Base-by-base conservation (phyloP, 179 eudicot species). In the Silene coronaria region DNA sequence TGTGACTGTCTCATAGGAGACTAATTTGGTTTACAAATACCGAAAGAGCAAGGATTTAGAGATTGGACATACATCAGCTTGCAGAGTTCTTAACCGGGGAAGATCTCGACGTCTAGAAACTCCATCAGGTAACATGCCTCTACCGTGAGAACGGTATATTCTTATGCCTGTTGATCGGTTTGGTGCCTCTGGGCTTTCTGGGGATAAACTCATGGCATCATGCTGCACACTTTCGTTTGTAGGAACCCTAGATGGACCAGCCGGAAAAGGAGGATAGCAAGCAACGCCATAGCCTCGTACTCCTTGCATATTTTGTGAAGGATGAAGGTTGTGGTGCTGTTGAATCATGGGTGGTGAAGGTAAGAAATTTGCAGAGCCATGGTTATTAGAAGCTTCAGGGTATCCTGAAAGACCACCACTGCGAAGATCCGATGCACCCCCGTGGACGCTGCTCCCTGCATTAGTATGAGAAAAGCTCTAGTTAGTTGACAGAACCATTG, bases 51-150 rank as follows among this genome's bases (percentile, higher is more conserved):
- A n/a, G 38, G 6, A 9, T 36, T 34, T n/a, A 64, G 55, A 58
- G 45, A 36, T 17, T 76, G 27, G 64, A 80, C 74, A 72, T 87
- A 94, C 98, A 81, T 94, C 98, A 62, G 84, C 88, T 45, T 83
- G 96, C 64, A 94, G 81, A 76, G 83, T 78, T 80, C 91, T 87
- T 73, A 92, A 76, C 66, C 86, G 89, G 72, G 96, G 97, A 82
- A 90, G 75, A 74, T 83, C 80, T 28, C 82, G 94, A 58, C 84
- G 92, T 83, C 98, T 89, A 32, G 86, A 72, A 84, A 83, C 81
- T 57, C 81, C 77, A 34, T 85, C 98, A 77, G 86, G 80, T 34
- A 82, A 63, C 72, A 75, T 46, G 60, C 82, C 84, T 81, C 97
- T 85, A 78, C 86, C 85, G 30, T 87, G 91, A 65, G 95, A 85